Conservation (phyloP, 257 asterid species). For the Buddleja alternifolia region DNA sequence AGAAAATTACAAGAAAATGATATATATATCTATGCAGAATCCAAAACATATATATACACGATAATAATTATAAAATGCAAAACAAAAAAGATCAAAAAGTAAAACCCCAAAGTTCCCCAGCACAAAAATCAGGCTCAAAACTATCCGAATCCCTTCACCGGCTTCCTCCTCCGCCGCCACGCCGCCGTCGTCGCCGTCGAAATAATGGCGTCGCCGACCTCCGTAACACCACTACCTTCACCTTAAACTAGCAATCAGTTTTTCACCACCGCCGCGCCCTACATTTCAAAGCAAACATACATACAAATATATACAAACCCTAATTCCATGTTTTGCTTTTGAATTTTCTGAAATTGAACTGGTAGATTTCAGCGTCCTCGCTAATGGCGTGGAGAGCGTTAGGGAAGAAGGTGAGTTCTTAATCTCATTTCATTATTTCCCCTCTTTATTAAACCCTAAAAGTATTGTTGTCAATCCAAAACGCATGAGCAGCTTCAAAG, state of each 20-base stretch:
- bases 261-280: too few relatives aligned
- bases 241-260: too few relatives aligned
- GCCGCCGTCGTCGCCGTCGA: conserved; percentile 14
- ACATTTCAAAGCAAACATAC: too few relatives aligned
- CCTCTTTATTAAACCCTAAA: background rate
- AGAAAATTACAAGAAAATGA: too few relatives aligned
- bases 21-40: too few relatives aligned
- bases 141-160: conserved; percentile 13
- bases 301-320: background rate
- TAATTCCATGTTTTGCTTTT: conserved; percentile 13
- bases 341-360: conserved; percentile 28
- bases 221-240: background rate
- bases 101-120: background rate
- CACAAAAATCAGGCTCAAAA: background rate
- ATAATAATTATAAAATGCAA: background rate
- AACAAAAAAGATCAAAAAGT: background rate
- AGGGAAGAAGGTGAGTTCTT: conserved; percentile 58
- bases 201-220: background rate
- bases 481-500: too few relatives aligned
- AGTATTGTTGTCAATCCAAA: background rate
- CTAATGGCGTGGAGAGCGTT: conserved; percentile 82
- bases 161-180: background rate
- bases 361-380: conserved; percentile 30
- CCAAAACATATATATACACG: too few relatives aligned
- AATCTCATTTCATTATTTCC: background rate